Evolutionary conservation across 331 rosid species (phyloP).

Genomic region (Quercus lobata): DNA sequence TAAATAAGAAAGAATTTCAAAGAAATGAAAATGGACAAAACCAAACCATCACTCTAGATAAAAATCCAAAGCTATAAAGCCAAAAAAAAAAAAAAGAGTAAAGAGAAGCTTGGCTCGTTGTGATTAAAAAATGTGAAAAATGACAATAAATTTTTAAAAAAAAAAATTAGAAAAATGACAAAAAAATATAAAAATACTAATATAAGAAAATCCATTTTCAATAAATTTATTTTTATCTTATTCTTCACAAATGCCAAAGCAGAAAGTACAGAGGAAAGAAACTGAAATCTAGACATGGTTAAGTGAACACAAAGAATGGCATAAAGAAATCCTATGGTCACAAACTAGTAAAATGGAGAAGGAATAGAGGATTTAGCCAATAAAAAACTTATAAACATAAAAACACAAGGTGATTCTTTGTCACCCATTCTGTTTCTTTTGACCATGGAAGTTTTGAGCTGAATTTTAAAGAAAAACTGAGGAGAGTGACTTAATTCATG

Average conservation of each 20-base stretch:
- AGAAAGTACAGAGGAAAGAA: not conserved
- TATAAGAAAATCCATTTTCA: not conserved
- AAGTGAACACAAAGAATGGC: not conserved
- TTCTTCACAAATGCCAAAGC: not conserved
- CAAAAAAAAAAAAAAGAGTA: not conserved
- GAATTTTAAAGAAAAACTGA: not conserved
- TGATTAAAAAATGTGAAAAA: not conserved
- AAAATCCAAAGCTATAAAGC: not conserved
- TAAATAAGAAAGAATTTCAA: slow-evolving; percentile 2
- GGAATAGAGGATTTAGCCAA: not conserved
- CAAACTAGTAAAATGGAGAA: not conserved
- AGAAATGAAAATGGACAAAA: not conserved
- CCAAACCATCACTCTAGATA: not conserved
- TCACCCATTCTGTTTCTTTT: too few species aligned
- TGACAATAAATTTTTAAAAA: not conserved
- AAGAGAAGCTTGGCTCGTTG: not conserved
- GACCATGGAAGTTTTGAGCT: too few species aligned
- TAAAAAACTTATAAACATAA: not conserved
- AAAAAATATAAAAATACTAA: not conserved
- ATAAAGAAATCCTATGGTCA: not conserved
- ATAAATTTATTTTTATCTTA: not conserved
- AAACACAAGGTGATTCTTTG: not conserved
- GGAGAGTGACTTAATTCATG: too few species aligned
- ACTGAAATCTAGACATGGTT: not conserved
- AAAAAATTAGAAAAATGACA: too few species aligned